A percentile compares a stretch with the other conserved stretches of the same genome.
phyloP scores from a whole-genome alignment of 177 flowering plant species.

The Tripterygium wilfordii region DNA sequence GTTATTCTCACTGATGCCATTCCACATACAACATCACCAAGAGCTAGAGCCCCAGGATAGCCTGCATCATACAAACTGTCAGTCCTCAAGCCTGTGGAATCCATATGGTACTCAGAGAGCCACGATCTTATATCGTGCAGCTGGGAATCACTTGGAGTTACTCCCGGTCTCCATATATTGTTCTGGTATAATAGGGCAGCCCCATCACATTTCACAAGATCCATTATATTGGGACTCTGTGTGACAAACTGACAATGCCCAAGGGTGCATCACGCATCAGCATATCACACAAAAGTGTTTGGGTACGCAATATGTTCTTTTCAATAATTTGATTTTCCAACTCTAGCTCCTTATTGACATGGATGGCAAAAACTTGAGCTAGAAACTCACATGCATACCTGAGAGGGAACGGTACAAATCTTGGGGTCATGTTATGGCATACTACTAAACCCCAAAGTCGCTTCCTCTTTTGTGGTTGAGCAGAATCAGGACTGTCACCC shows the following conservation, averaged over 20 bases:
- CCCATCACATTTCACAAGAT: conserved; percentile 95
- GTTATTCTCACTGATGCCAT: conserved; percentile 96
- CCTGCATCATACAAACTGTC: conserved; percentile 95
- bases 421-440: conserved; percentile 86
- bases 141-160: conserved; percentile 66
- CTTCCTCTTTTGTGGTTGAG: conserved; percentile 62
- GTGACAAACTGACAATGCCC: conserved; percentile 85
- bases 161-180: conserved; percentile 62
- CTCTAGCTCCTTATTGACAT: conserved; percentile 87
- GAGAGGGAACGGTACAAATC: conserved; percentile 97
- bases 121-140: conserved; percentile 60
- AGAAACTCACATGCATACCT: conserved; percentile 98
- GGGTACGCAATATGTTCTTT: conserved; percentile 86
- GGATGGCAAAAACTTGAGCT: conserved; percentile 95
- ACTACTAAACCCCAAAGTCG: conserved; percentile 98
- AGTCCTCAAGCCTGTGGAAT: conserved; percentile 93
- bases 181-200: conserved; percentile 75
- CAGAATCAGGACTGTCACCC: conserved; percentile 24
- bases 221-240: conserved; percentile 92
- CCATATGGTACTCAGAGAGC: conserved; percentile 75
- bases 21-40: conserved; percentile 79
- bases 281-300: conserved; percentile 96
- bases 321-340: conserved; percentile 78
- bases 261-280: conserved; percentile 90
- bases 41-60: conserved; percentile 70